Base-by-base conservation (phyloP, 805 yeast species). In the Ogataea philodendri region DNA sequence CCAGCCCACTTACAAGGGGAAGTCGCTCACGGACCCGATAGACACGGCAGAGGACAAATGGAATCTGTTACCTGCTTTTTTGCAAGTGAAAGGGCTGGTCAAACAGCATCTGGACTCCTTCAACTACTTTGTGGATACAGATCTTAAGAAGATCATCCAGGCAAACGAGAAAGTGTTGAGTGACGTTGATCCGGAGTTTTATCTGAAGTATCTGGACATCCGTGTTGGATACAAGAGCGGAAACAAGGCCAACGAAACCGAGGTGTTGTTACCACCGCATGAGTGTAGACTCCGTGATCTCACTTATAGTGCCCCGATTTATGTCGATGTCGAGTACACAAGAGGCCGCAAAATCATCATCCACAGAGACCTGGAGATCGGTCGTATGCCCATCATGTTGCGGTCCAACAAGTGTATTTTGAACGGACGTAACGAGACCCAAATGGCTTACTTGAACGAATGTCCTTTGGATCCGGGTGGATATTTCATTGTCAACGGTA, bases 391-490 rank as follows among this genome's bases (percentile, higher is more conserved):
- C n/a, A 81, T 93, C 53, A 93, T 93, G 98, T 71, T 93, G 51
- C 73, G 97, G 51, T 84, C 96, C 16, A 85, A 87, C 57, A 87
- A 88, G 59, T 93, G 98, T 72, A 80, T 86, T 22, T 67, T 93
- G 41, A 78, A 78, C 44, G 94, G 88, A 13, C 78, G 84, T 30
- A 69, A 77, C 32, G 96, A 90, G 53, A 60, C 66, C 19, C 82
- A 78, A 49, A 90, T 93, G 97, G 97, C 98, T 0, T 66, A 66
- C 16, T 69, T 84, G 48, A 81, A 85, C 50, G 98, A 93, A 63
- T 93, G 98, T 62, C 98, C 98, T 0, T 69, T 93, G 32, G 98
- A 93, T 63, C 98, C 98, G 5, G 98, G 98, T 65, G 98, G 98
- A 53, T 93, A 93, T 57, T 93, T 93, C 55, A 85, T 90, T 55